Evolutionary conservation across 2,329 filamentous ascomycete species (phyloP).

Genomic region (Phoma sp.): DNA sequence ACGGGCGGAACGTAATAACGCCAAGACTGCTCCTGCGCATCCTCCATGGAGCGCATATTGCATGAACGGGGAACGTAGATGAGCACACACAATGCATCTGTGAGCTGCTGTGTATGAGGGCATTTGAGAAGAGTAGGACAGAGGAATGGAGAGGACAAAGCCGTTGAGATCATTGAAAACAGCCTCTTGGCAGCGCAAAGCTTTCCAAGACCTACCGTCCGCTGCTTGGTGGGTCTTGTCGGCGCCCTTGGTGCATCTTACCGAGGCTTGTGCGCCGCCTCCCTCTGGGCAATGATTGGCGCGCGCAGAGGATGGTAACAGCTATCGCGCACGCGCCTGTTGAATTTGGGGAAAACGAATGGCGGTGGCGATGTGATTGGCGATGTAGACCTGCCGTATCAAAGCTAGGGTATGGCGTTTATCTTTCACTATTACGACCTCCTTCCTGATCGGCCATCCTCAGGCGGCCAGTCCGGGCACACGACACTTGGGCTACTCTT

Average conservation of each 20-base stretch:
- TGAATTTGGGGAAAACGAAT: constrained; percentile 19
- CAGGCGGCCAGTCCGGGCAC: constrained; percentile 18
- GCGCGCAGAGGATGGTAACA: constrained; percentile 8
- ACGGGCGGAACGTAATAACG: constrained; percentile 17
- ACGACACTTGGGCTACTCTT: constrained; percentile 15
- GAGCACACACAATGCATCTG: neutral
- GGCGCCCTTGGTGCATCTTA: constrained; percentile 12
- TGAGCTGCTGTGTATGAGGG: neutral
- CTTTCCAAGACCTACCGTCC: constrained; percentile 13
- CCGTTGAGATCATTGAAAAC: no score
- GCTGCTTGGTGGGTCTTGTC: constrained; percentile 21
- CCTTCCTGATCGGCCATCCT: constrained; percentile 22
- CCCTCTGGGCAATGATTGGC: constrained; percentile 18
- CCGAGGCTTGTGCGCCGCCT: constrained; percentile 25
- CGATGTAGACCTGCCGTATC: constrained; percentile 28
- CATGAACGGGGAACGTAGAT: neutral
- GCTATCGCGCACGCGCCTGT: constrained; percentile 15
- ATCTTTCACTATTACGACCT: constrained; percentile 23
- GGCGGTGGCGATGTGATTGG: constrained; percentile 27
- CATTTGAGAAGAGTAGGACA: no score
- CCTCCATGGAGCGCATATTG: constrained; percentile 2
- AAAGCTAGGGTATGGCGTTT: constrained; percentile 15
- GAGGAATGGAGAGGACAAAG: neutral
- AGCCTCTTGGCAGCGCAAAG: constrained; percentile 7
- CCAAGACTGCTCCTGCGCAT: constrained; percentile 10